Evolutionary conservation across 1,139 yeast species (phyloP), one percentile per base, ranked within the genome.

Genomic region (Lodderomyces parapsilosis): DNA sequence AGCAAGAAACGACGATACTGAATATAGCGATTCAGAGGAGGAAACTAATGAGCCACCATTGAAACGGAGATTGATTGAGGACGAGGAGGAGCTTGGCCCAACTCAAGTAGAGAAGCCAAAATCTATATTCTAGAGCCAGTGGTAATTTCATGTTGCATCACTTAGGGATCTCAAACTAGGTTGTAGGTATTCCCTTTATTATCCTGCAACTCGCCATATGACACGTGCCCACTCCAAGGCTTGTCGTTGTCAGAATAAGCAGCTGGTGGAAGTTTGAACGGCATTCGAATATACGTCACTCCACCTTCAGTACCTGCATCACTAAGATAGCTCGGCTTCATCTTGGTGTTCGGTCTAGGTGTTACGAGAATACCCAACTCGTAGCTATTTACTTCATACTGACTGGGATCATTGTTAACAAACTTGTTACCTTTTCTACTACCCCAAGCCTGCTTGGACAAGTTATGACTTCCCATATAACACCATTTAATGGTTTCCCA

Each of bases 371-470:
- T 76, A 1, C 90, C 85, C 4, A 80, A 69, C 55, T 84, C 91
- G 56, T 71, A 83, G 59, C 73, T 68, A 9, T 66, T 49, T 2
- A 72, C 57, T 17, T 56, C 58, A 45, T 62, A 71, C 22, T 50
- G 47, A 1, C 43, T 38, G 3, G 58, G 49, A 15, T 57, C 57
- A 13, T 47, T 46, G 4, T 46, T 47, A 22, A 53, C 38, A 31
- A 48, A 47, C 14, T 50, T 50, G 39, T 54, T 48, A 31, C 57
- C 55, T 38, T 48, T 43, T 1, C 68, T 71, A n/a, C 63, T 64
- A 0, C 91, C 91, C 90, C 90, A 83, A 0, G 90, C 90, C 48
- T 79, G 83, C 43, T 75, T 74, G 22, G 87, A 80, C 28, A 83
- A 55, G 55, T 84, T 84, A 35, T 83, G 83, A 45, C 87, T 81